Evolutionary conservation across 192 early-diverging fungal species (phyloP).

Genomic region (Coemansia sp.): DNA sequence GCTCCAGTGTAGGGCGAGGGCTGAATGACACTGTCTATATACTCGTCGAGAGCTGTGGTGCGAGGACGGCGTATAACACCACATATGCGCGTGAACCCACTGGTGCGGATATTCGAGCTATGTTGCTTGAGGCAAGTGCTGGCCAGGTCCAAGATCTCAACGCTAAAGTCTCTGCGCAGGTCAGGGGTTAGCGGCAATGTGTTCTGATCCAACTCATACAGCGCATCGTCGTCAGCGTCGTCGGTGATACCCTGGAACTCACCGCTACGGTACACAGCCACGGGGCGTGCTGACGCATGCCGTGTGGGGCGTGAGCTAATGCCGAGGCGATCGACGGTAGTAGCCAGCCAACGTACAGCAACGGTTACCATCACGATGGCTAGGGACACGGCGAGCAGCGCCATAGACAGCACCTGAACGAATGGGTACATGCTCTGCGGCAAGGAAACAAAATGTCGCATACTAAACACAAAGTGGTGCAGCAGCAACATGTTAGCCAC

Average conservation of each 20-base stretch:
- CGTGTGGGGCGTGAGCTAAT: background rate
- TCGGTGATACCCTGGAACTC: slow-evolving; percentile 36
- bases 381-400: slow-evolving; percentile 25
- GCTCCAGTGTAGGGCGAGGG: background rate
- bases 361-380: slow-evolving; percentile 43
- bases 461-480: slow-evolving; percentile 47
- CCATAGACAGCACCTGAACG: slow-evolving; percentile 50
- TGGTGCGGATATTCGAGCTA: slow-evolving; percentile 40
- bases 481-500: slow-evolving; percentile 28
- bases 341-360: slow-evolving; percentile 35
- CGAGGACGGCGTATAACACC: slow-evolving; percentile 42
- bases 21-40: slow-evolving; percentile 19
- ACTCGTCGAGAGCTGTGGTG: slow-evolving; percentile 48
- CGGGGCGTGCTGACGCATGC: background rate
- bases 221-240: slow-evolving; percentile 21
- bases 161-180: slow-evolving; percentile 45
- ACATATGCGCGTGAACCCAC: slow-evolving; percentile 30
- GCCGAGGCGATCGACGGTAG: slow-evolving; percentile 30
- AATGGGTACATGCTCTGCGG: slow-evolving; percentile 40
- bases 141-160: slow-evolving; percentile 52
- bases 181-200: slow-evolving; percentile 35
- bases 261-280: slow-evolving; percentile 36
- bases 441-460: slow-evolving; percentile 18
- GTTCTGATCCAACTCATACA: slow-evolving; percentile 30
- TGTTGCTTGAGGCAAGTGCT: slow-evolving; percentile 53